Conservation (phyloP, 176 grass and related monocot species). For the Carex myosuroides region DNA sequence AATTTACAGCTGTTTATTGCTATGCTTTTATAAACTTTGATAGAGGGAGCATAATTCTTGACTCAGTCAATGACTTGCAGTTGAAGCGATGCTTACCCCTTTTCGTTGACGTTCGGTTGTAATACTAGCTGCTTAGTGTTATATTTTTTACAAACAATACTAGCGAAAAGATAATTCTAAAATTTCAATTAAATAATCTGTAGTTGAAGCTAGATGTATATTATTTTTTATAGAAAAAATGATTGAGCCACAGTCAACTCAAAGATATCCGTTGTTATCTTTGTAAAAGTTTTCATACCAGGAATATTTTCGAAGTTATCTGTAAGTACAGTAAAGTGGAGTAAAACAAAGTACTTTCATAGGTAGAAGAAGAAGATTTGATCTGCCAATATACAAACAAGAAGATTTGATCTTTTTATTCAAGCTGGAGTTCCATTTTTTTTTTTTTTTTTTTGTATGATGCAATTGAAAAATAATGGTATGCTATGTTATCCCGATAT, state of each 20-base stretch:
- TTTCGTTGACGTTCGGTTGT: background rate
- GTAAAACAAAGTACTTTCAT: background rate
- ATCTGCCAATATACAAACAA: background rate
- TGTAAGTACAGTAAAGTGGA: background rate
- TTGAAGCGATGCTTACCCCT: background rate
- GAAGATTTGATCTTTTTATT: background rate
- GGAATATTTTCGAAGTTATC: background rate
- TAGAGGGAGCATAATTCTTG: no score
- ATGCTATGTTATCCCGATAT: no score
- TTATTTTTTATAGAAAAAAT: background rate
- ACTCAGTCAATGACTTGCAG: background rate
- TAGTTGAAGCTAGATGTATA: background rate
- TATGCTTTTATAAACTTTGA: no score
- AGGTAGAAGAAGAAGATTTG: background rate
- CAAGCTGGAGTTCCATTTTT: no score
- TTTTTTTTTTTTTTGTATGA: no score
- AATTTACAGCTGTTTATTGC: background rate
- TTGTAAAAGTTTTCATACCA: background rate
- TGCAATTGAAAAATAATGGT: no score
- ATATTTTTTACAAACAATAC: background rate
- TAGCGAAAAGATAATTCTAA: background rate
- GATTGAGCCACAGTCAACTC: background rate
- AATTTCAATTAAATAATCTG: background rate
- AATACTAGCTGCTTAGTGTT: background rate
- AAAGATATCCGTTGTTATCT: background rate